Evolutionary conservation across 441 rosid species (phyloP).

Genomic region (Erodium trifolium): DNA sequence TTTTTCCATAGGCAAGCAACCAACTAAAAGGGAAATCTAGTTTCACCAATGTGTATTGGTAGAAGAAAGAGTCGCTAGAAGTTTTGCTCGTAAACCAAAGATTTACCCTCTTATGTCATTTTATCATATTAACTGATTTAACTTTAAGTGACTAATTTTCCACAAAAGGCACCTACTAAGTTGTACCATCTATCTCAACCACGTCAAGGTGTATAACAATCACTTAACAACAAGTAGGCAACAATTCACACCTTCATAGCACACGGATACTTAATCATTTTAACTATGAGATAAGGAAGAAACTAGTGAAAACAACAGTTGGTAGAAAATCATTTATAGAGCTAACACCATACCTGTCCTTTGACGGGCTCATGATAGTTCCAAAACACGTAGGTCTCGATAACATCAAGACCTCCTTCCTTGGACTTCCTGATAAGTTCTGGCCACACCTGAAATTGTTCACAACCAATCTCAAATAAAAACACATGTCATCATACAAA

Average conservation of each 20-base stretch:
- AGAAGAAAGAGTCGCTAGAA: not conserved
- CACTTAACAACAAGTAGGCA: not conserved
- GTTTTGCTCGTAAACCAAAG: not conserved
- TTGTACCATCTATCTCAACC: not conserved
- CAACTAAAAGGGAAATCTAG: slow-evolving; percentile 1
- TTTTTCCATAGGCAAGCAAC: not conserved
- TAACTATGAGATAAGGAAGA: not conserved
- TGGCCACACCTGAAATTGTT: slow-evolving; percentile 47
- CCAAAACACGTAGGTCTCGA: slow-evolving; percentile 64
- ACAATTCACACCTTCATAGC: not conserved
- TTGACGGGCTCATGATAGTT: slow-evolving; percentile 57
- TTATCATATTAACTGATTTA: not conserved
- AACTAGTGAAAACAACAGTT: not conserved
- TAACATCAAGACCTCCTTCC: slow-evolving; percentile 63
- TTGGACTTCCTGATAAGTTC: slow-evolving; percentile 53
- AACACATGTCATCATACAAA: slow-evolving; percentile 10
- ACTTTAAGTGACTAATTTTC: not conserved
- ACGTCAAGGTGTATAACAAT: not conserved
- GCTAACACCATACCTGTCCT: slow-evolving; percentile 41
- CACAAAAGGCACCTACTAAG: not conserved
- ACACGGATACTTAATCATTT: not conserved
- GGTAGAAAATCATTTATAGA: not conserved
- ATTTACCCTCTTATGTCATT: not conserved
- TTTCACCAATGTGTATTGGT: not conserved
- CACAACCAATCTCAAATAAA: not conserved